Evolutionary conservation across 345 rosid genomes (phyloP).

Genomic region (Capsella bursapastoris): DNA sequence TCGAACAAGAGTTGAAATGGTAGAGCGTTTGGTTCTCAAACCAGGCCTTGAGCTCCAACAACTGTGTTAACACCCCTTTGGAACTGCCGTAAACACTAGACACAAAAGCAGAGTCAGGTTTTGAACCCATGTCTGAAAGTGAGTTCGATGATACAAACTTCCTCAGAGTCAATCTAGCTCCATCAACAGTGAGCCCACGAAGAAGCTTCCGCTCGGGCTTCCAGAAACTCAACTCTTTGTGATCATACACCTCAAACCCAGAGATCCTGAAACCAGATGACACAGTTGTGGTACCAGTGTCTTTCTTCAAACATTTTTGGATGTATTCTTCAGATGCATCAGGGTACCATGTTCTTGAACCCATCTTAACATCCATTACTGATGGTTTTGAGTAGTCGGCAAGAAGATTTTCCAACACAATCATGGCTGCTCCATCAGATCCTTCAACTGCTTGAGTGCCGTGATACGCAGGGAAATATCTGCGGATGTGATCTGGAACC

Average conservation of each 20-base stretch:
- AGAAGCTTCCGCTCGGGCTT: conserved; percentile 66
- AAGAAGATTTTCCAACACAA: conserved; percentile 70
- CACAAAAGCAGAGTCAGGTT: conserved; percentile 68
- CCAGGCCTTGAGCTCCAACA: conserved; percentile 87
- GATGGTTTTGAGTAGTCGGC: conserved; percentile 54
- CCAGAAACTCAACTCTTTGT: conserved; percentile 61
- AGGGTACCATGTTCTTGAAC: conserved; percentile 96
- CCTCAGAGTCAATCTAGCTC: conserved; percentile 59
- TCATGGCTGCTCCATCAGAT: conserved; percentile 75
- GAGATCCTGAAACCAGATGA: conserved; percentile 79
- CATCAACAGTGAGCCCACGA: conserved; percentile 50
- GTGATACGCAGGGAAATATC: conserved; percentile 69
- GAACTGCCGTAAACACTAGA: conserved; percentile 63
- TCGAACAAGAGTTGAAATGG: conserved; percentile 90
- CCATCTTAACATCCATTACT: conserved; percentile 86
- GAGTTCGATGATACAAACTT: conserved; percentile 82
- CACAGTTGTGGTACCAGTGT: conserved; percentile 55
- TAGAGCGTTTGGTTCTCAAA: conserved; percentile 85
- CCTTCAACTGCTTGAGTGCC: conserved; percentile 78
- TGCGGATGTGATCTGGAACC: conserved; percentile 71
- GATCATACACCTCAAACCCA: conserved; percentile 63
- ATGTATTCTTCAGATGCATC: conserved; percentile 74
- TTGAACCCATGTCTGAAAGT: conserved; percentile 36
- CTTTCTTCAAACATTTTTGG: conserved; percentile 68
- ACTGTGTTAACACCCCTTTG: conserved; percentile 69